phyloP scores from a whole-genome alignment of 371 early-diverging fungal species.

The Mucor racemosus region DNA sequence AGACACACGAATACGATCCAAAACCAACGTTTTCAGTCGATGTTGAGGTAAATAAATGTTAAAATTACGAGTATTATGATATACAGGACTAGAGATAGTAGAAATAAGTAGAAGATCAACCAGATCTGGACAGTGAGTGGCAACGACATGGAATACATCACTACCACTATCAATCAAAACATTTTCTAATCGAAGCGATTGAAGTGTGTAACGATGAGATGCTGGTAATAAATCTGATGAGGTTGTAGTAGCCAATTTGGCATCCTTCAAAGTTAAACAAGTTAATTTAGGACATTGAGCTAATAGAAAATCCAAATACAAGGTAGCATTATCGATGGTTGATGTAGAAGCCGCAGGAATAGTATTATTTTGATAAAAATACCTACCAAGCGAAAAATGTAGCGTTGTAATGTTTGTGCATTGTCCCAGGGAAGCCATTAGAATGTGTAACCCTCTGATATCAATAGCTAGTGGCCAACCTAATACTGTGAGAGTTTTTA shows the following conservation, averaged over 20 bases:
- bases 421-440: neutral
- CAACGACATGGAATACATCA: neutral
- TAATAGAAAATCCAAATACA: neutral
- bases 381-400: neutral
- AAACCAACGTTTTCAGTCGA: neutral
- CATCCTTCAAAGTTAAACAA: neutral
- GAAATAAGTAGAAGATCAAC: neutral
- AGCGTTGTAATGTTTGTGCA: neutral
- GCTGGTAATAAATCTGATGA: neutral
- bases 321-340: neutral
- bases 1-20: slow-evolving; percentile 5
- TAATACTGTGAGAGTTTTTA: neutral
- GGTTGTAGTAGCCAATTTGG: neutral
- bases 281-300: neutral
- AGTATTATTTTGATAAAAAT: neutral
- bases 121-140: neutral
- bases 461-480: neutral
- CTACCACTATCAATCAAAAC: neutral
- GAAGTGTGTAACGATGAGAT: neutral
- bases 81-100: neutral
- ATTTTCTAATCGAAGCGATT: neutral
- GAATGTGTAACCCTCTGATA: neutral
- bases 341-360: neutral
- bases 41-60: slow-evolving; percentile 7
- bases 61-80: neutral